Evolutionary conservation across 2,329 filamentous ascomycete species (phyloP).

Genomic region (Monosporascus ibericus): DNA sequence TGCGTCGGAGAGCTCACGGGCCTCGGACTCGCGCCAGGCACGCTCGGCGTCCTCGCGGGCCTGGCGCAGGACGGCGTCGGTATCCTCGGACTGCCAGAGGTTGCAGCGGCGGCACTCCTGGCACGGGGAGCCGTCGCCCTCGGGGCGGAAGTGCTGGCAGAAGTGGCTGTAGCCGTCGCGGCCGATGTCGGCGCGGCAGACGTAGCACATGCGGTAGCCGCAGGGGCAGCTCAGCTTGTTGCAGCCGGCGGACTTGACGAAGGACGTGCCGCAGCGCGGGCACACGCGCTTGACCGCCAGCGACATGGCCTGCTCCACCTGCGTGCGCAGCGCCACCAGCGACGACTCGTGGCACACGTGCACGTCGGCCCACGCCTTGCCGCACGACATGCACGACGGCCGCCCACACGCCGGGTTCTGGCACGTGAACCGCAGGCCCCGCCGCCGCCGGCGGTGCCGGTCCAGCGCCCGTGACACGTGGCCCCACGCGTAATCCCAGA

Average conservation of each 20-base stretch:
- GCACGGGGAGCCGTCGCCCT: conserved; percentile 67
- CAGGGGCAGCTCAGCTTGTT: conserved; percentile 96
- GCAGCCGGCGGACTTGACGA: conserved; percentile 90
- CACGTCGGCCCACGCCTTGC: conserved; percentile 77
- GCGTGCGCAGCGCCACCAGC: conserved; percentile 73
- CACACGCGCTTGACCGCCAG: conserved; percentile 93
- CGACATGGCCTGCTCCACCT: conserved; percentile 89
- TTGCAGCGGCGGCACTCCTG: conserved; percentile 76
- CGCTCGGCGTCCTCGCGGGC: conserved; percentile 67
- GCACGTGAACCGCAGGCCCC: conserved; percentile 74
- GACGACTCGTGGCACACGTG: conserved; percentile 87
- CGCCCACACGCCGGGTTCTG: conserved; percentile 61
- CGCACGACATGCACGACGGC: conserved; percentile 74
- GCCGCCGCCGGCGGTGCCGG: conserved; percentile 63
- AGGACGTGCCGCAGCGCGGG: conserved; percentile 82
- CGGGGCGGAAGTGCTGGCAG: conserved; percentile 87
- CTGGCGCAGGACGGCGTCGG: conserved; percentile 58
- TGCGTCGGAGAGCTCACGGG: conserved; percentile 45
- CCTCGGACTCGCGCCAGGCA: conserved; percentile 63
- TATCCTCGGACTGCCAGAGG: conserved; percentile 70
- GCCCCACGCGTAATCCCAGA: conserved; percentile 33
- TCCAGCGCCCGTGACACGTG: conserved; percentile 55
- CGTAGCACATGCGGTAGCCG: conserved; percentile 97
- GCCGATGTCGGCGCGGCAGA: conserved; percentile 74
- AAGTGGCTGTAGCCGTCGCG: conserved; percentile 87